phyloP scores from a whole-genome alignment of 2,329 filamentous ascomycete genomes.

The Knoxdaviesia proteae region DNA sequence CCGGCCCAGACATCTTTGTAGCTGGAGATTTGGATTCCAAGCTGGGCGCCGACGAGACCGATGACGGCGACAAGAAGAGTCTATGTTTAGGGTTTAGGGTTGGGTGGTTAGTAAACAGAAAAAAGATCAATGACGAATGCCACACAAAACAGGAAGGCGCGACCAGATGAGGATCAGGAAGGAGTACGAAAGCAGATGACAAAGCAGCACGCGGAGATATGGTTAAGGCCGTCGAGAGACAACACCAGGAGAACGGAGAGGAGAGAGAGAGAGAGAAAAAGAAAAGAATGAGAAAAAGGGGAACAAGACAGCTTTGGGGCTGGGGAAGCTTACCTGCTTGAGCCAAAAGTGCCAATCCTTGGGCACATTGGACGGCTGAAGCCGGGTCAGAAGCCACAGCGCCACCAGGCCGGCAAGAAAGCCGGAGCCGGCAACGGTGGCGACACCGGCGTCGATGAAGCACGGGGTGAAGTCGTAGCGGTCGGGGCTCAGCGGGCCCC shows the following conservation, averaged over 20 bases:
- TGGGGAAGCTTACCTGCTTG: constrained; percentile 48
- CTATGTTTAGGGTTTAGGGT: constrained; percentile 11
- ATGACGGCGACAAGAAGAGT: constrained; percentile 46
- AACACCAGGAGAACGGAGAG: not conserved
- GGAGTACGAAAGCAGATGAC: too few relatives aligned
- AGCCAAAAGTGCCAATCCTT: constrained; percentile 88
- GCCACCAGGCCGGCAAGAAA: constrained; percentile 57
- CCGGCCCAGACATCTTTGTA: constrained; percentile 50
- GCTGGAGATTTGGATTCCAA: constrained; percentile 52
- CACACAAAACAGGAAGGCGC: too few relatives aligned
- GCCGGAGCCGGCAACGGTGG: constrained; percentile 57
- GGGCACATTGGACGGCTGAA: constrained; percentile 40
- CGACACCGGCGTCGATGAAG: constrained; percentile 84
- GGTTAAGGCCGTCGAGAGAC: not conserved
- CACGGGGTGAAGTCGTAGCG: constrained; percentile 94
- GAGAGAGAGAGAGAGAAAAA: not conserved
- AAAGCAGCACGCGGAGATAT: too few relatives aligned
- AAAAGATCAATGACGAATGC: not conserved
- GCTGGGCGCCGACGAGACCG: constrained; percentile 48
- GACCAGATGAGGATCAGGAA: not conserved
- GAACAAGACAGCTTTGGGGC: not conserved
- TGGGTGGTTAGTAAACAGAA: not conserved
- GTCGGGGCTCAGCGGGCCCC: constrained; percentile 75
- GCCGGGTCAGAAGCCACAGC: constrained; percentile 58
- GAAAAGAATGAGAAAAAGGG: not conserved